Evolutionary conservation across 495 filamentous ascomycete genomes (phyloP).

Genomic region (Oleoguttula mirabilis): DNA sequence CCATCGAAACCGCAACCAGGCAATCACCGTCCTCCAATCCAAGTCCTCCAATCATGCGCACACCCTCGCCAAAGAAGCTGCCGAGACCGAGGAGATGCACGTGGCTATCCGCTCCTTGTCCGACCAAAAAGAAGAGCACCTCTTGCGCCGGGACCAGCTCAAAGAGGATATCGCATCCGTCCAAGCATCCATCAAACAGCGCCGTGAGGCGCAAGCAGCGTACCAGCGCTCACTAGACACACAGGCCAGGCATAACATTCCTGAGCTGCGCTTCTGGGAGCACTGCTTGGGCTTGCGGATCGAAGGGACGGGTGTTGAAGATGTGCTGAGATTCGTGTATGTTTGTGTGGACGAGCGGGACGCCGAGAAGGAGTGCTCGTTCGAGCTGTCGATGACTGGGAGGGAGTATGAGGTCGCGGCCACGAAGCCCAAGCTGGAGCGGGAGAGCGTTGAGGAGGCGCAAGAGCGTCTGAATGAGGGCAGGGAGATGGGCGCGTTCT

Average conservation of each 20-base stretch:
- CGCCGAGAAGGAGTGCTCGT: constrained; percentile 85
- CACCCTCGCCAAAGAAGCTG: constrained; percentile 70
- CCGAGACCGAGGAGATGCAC: constrained; percentile 82
- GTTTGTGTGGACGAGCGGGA: constrained; percentile 77
- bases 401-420: constrained; percentile 74
- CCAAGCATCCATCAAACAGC: constrained; percentile 54
- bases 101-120: constrained; percentile 62
- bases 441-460: constrained; percentile 55
- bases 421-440: constrained; percentile 63
- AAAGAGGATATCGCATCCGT: constrained; percentile 66
- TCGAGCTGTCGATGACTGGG: constrained; percentile 70
- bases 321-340: constrained; percentile 83
- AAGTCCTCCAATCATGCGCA: constrained; percentile 67
- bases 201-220: constrained; percentile 47
- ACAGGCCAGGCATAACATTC: constrained; percentile 73
- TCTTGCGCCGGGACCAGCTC: constrained; percentile 58
- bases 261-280: constrained; percentile 93
- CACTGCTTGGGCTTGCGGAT: constrained; percentile 77
- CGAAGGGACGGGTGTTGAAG: constrained; percentile 59
- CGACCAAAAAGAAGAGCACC: constrained; percentile 61
- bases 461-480: constrained; percentile 72
- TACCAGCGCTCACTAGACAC: constrained; percentile 57
- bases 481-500: constrained; percentile 62
- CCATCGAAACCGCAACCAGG: constrained; percentile 73
- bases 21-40: constrained; percentile 71